Evolutionary conservation across 2,329 filamentous ascomycete species (phyloP).

Genomic region (Xylaria sp.): DNA sequence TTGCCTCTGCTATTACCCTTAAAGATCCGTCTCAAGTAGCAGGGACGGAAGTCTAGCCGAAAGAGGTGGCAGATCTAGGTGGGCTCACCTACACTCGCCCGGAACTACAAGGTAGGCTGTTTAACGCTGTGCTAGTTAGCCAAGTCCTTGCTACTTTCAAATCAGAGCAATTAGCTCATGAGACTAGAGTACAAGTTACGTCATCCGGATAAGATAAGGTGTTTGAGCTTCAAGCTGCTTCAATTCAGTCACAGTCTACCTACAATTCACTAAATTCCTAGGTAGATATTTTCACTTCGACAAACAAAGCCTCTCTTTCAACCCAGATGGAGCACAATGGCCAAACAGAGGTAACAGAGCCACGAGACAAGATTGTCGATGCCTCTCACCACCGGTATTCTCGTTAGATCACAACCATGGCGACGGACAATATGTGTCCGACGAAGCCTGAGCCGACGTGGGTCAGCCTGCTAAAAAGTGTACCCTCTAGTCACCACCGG

Average conservation of each 20-base stretch:
- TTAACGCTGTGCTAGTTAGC: constrained; percentile 15
- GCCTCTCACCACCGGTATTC: constrained; percentile 25
- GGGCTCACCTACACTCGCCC: too few species aligned
- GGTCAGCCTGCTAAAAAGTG: constrained; percentile 33
- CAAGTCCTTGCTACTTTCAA: constrained; percentile 40
- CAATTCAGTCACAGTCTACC: not conserved
- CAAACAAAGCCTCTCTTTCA: constrained; percentile 14
- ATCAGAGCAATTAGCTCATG: not conserved
- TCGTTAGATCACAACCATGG: constrained; percentile 37
- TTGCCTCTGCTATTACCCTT: too few species aligned
- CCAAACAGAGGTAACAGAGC: constrained; percentile 18
- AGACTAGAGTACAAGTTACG: constrained; percentile 31
- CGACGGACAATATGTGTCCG: constrained; percentile 49
- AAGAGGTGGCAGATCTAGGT: too few species aligned
- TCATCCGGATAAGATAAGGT: constrained; percentile 48
- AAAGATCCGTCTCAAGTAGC: too few species aligned
- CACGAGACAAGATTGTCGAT: constrained; percentile 23
- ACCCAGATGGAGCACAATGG: constrained; percentile 21
- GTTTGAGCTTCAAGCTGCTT: constrained; percentile 23
- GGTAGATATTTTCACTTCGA: not conserved
- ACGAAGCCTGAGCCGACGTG: constrained; percentile 51
- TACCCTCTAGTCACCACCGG: not conserved
- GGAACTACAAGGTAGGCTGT: too few species aligned
- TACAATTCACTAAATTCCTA: not conserved
- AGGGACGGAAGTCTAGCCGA: too few species aligned